Conservation (phyloP, 73 alveolate genomes). For the Paramecium sonneborni region DNA sequence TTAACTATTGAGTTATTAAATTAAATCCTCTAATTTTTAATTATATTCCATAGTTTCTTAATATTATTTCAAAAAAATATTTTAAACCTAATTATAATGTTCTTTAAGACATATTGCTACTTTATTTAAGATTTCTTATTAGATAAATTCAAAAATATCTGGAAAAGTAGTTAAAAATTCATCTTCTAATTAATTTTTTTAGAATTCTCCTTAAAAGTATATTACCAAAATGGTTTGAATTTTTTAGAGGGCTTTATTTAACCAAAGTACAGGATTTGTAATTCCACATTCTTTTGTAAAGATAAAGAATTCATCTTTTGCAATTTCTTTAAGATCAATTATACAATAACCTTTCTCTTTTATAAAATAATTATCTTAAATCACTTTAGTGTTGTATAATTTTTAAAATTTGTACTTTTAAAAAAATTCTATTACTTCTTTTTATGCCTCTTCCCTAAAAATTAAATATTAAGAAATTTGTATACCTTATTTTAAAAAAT, state of each 20-base stretch:
- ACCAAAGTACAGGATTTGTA: neutral
- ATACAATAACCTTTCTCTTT: neutral
- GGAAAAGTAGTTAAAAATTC: neutral
- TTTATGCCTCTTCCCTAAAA: neutral
- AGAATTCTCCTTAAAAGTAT: neutral
- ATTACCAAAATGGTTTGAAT: neutral
- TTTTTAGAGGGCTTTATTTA: neutral
- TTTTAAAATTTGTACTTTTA: neutral
- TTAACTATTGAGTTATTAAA: too few species aligned
- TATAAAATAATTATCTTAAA: neutral
- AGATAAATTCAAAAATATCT: neutral
- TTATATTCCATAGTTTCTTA: too few species aligned
- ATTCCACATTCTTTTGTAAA: neutral
- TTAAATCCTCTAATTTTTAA: too few species aligned
- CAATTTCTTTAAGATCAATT: neutral
- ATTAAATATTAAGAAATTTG: too few species aligned
- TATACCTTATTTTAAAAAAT: neutral
- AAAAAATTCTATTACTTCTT: neutral
- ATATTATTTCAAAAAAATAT: neutral
- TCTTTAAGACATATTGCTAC: neutral
- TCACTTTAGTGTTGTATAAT: neutral
- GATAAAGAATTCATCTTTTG: neutral
- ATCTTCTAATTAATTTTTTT: neutral
- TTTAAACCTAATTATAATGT: neutral
- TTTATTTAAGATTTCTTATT: neutral